Evolutionary conservation across 345 rosid species (phyloP).

Genomic region (Rhodamnia argentea): DNA sequence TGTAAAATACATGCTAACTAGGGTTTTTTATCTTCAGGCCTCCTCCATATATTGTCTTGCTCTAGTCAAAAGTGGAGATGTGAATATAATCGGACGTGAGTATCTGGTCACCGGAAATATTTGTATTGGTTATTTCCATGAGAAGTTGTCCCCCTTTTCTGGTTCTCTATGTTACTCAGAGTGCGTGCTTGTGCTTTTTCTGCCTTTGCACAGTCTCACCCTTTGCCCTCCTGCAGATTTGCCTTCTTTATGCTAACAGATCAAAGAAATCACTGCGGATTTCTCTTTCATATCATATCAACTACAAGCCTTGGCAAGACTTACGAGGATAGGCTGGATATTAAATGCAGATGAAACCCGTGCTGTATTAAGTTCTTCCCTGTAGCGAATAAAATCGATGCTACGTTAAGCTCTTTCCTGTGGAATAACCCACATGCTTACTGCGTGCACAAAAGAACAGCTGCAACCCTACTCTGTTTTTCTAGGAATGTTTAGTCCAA

Average conservation of each 20-base stretch:
- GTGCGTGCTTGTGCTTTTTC: background rate
- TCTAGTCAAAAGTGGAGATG: slow-evolving; percentile 55
- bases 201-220: background rate
- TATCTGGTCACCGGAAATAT: slow-evolving; percentile 5
- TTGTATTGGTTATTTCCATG: background rate
- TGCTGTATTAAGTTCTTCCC: background rate
- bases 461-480: background rate
- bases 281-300: background rate
- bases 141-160: background rate
- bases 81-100: slow-evolving; percentile 96
- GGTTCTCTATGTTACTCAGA: background rate
- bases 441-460: background rate
- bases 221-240: background rate
- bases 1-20: background rate
- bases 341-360: background rate
- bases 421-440: background rate
- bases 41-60: slow-evolving; percentile 54
- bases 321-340: background rate
- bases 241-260: background rate
- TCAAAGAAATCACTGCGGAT: background rate
- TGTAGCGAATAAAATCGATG: background rate
- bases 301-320: background rate
- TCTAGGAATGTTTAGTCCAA: background rate
- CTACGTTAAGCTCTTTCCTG: background rate
- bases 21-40: slow-evolving; percentile 25